These are phyloP conservation scores for Neurospora sp. DNA, from an alignment of 495 filamentous ascomycete species.

Conservation along the genomic window DNA sequence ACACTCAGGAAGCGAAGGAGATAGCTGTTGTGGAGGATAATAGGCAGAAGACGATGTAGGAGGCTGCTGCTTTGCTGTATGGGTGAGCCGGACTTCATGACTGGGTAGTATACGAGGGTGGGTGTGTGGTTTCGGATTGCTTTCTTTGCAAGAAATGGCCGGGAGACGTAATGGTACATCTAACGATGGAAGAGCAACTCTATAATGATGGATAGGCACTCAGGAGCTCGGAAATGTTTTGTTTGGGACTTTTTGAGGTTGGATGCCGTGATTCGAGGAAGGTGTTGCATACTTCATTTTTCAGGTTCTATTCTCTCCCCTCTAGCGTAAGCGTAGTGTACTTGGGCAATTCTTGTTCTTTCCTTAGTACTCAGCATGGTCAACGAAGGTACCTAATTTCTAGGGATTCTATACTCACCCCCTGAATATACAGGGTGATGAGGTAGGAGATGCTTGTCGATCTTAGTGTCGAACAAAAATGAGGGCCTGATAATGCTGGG, in stretches of 20 bases:
- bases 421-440: neutral
- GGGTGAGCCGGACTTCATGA: neutral
- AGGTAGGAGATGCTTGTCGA: neutral
- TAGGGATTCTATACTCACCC: neutral
- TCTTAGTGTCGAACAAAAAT: neutral
- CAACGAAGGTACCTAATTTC: neutral
- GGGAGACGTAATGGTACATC: neutral
- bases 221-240: neutral
- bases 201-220: neutral
- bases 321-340: neutral
- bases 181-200: neutral
- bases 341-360: neutral
- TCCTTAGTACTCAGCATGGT: neutral
- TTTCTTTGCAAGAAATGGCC: neutral
- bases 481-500: neutral
- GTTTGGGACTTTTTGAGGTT: neutral
- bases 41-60: neutral
- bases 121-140: neutral
- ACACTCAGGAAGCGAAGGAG: neutral
- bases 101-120: neutral
- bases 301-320: neutral
- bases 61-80: neutral
- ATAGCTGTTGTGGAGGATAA: neutral
- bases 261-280: neutral
- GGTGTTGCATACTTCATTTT: neutral